These are phyloP conservation scores for Flaveria bidentis DNA, from an alignment of 129 eudicot species.

Conservation along the genomic window DNA sequence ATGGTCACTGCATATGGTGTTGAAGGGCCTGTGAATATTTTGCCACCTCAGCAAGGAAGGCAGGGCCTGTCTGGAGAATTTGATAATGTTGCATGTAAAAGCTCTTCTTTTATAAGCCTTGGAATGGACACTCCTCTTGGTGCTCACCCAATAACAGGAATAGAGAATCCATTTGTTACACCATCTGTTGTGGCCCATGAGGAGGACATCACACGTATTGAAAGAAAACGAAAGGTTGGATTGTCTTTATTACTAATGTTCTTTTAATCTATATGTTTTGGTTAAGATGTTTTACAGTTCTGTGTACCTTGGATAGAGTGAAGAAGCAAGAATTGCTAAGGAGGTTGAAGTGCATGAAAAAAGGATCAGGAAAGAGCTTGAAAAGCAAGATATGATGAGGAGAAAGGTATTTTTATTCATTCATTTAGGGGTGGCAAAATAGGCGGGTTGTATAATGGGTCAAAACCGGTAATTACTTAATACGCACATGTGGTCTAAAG, in stretches of 20 bases:
- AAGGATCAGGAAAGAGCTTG: conserved; percentile 83
- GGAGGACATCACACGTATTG: conserved; percentile 57
- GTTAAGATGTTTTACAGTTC: conserved; percentile 9
- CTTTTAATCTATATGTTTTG: neutral
- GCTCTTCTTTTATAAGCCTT: conserved; percentile 38
- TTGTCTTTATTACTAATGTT: neutral
- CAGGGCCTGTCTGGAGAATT: conserved; percentile 49
- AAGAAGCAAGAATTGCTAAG: conserved; percentile 83
- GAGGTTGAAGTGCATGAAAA: conserved; percentile 95
- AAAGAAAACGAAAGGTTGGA: conserved; percentile 84
- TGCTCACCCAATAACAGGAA: conserved; percentile 58
- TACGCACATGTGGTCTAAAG: too few relatives aligned
- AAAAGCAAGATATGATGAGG: conserved; percentile 82
- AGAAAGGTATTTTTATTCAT: conserved; percentile 62
- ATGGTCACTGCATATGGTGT: conserved; percentile 48
- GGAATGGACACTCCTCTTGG: conserved; percentile 41
- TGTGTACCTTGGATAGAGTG: conserved; percentile 50
- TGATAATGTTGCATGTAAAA: conserved; percentile 40
- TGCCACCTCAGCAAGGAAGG: conserved; percentile 64
- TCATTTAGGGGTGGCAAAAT: conserved; percentile 8
- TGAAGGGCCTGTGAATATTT: conserved; percentile 48
- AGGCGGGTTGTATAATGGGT: neutral
- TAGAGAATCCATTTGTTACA: conserved; percentile 52
- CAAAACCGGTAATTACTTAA: neutral
- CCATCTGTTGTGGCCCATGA: conserved; percentile 53